Evolutionary conservation across 2,329 filamentous ascomycete genomes (phyloP).

Genomic region (Cercospora beticola): DNA sequence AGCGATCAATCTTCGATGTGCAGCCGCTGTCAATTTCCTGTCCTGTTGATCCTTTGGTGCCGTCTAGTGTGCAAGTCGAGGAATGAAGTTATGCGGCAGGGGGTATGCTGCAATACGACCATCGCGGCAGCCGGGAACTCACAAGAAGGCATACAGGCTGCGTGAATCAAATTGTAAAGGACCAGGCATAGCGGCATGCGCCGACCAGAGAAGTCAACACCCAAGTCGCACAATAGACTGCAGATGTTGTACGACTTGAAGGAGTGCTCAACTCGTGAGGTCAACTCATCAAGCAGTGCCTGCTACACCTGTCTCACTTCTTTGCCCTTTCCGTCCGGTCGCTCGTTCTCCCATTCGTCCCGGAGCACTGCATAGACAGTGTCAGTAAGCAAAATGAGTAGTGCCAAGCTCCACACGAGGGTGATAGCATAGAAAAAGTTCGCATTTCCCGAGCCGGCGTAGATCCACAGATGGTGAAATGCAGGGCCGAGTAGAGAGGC

Average conservation of each 20-base stretch:
- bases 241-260: background rate
- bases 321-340: constrained; percentile 86
- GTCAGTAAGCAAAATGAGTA: constrained; percentile 84
- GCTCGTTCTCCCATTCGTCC: constrained; percentile 90
- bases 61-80: background rate
- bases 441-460: constrained; percentile 93
- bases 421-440: constrained; percentile 99
- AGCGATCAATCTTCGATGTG: background rate
- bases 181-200: background rate
- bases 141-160: background rate
- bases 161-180: background rate
- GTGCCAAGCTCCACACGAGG: constrained; percentile 91
- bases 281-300: background rate
- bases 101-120: background rate
- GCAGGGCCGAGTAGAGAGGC: constrained; percentile 85
- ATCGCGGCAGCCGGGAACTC: background rate
- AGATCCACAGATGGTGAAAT: constrained; percentile 98
- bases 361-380: constrained; percentile 82
- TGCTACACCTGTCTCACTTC: constrained; percentile 72
- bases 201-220: background rate
- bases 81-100: background rate
- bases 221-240: background rate
- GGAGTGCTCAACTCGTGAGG: background rate
- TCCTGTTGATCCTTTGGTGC: background rate
- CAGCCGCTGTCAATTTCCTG: background rate